Conservation (phyloP, 768 basidiomycete species). For the Cantharellus cinnabarinus region DNA sequence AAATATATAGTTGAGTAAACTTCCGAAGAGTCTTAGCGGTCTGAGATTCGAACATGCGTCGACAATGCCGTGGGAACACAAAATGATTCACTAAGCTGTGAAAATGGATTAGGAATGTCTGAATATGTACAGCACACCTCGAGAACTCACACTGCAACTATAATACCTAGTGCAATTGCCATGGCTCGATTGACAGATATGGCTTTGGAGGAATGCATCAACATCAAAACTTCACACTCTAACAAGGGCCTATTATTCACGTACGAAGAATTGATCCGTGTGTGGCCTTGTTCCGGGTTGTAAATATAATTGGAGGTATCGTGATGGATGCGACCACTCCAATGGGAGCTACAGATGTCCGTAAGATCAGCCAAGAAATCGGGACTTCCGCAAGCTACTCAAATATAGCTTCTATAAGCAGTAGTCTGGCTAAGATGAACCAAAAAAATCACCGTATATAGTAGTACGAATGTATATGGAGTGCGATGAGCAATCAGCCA, state of each 20-base stretch:
- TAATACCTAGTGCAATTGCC: slow-evolving; percentile 27
- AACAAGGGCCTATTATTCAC: slow-evolving; percentile 13
- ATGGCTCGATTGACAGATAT: slow-evolving; percentile 22
- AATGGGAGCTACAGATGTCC: background rate
- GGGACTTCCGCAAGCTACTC: slow-evolving; percentile 25
- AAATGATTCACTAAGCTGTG: slow-evolving; percentile 20
- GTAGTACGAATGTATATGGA: too few relatives aligned
- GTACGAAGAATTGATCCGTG: slow-evolving; percentile 6
- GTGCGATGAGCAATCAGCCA: too few relatives aligned
- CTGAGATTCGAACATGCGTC: slow-evolving; percentile 25
- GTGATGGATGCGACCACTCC: slow-evolving; percentile 20
- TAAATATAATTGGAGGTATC: slow-evolving; percentile 23
- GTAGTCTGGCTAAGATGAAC: background rate
- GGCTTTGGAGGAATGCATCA: slow-evolving; percentile 14
- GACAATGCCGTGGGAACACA: slow-evolving; percentile 27
- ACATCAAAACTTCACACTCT: background rate
- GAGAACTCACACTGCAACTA: slow-evolving; percentile 19
- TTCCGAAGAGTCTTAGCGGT: slow-evolving; percentile 21
- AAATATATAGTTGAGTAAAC: slow-evolving; percentile 25
- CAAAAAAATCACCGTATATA: background rate
- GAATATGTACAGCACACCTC: background rate
- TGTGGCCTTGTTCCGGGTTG: slow-evolving; percentile 15
- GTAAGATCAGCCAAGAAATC: slow-evolving; percentile 25
- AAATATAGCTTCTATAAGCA: background rate
- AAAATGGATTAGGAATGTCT: background rate